Evolutionary conservation across 2,329 filamentous ascomycete genomes (phyloP).

Genomic region (Aureobasidium sp.): DNA sequence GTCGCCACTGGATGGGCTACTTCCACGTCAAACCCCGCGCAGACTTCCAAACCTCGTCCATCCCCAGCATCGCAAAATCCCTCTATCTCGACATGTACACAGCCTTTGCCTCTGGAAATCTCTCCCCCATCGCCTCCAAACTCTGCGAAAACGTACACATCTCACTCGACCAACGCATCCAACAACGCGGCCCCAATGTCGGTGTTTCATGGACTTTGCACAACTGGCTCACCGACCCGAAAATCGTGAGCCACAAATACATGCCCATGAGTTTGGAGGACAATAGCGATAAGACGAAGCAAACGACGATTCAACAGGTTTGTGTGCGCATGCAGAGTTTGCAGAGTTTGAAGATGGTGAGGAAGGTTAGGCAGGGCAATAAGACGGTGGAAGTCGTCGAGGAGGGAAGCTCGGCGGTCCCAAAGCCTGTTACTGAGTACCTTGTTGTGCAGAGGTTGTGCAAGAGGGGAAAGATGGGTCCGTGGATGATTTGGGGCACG

Average conservation of each 20-base stretch:
- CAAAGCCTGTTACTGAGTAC: slow-evolving; percentile 43
- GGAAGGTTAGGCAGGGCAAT: slow-evolving; percentile 27
- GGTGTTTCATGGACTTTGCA: slow-evolving; percentile 26
- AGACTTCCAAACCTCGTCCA: slow-evolving; percentile 28
- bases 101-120: slow-evolving; percentile 39
- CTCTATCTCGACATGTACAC: slow-evolving; percentile 43
- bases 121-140: slow-evolving; percentile 19
- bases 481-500: slow-evolving; percentile 47
- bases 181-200: slow-evolving; percentile 31
- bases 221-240: slow-evolving; percentile 23
- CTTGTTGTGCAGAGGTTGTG: slow-evolving; percentile 44
- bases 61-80: slow-evolving; percentile 32
- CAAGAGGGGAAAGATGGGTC: slow-evolving; percentile 34
- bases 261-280: slow-evolving; percentile 25
- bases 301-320: slow-evolving; percentile 18
- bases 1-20: not conserved
- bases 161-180: slow-evolving; percentile 29
- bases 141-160: slow-evolving; percentile 21
- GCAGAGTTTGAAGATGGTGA: slow-evolving; percentile 18
- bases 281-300: slow-evolving; percentile 21
- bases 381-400: slow-evolving; percentile 27
- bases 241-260: slow-evolving; percentile 25
- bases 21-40: slow-evolving; percentile 28
- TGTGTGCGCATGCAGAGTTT: slow-evolving; percentile 19
- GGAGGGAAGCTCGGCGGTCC: slow-evolving; percentile 27